A percentile compares a stretch with the other conserved stretches of the same genome.
Evolutionary conservation across 2,329 filamentous ascomycete genomes (phyloP).

Genomic region (Boeremia exigua): DNA sequence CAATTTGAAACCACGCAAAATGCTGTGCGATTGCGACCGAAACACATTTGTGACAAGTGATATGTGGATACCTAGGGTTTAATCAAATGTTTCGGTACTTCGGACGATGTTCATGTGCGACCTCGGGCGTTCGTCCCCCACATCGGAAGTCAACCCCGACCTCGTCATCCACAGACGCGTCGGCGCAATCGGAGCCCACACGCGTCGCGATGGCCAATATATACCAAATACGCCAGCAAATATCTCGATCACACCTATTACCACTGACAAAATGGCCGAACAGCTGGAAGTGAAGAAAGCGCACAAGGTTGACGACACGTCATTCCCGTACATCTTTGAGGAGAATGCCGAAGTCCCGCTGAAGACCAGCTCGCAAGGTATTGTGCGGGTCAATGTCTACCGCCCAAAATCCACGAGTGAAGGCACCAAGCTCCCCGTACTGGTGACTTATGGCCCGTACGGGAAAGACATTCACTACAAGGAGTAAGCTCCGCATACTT

Average conservation of each 20-base stretch:
- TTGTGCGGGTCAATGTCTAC: conserved; percentile 60
- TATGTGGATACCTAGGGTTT: too few species aligned
- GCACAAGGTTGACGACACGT: conserved; percentile 41
- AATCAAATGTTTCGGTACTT: background rate
- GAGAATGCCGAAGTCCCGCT: conserved; percentile 56
- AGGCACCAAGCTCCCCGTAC: conserved; percentile 58
- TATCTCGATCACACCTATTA: background rate
- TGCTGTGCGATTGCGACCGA: too few species aligned
- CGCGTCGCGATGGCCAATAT: conserved; percentile 20
- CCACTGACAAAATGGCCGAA: conserved; percentile 28
- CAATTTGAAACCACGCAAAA: too few species aligned
- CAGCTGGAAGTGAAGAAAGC: conserved; percentile 41
- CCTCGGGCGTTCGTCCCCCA: conserved; percentile 18
- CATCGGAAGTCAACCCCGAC: conserved; percentile 18
- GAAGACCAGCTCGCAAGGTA: conserved; percentile 47
- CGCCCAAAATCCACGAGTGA: conserved; percentile 51
- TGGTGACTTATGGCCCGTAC: conserved; percentile 76
- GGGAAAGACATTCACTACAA: conserved; percentile 74
- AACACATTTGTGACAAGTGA: too few species aligned
- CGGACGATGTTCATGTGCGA: background rate
- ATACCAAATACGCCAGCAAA: conserved; percentile 18
- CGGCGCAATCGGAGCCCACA: conserved; percentile 12
- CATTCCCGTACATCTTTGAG: conserved; percentile 57
- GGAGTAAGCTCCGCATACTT: conserved; percentile 41
- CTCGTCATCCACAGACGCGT: conserved; percentile 3